Evolutionary conservation across 2,329 filamentous ascomycete species (phyloP).

Genomic region (Aspergillus sp.): DNA sequence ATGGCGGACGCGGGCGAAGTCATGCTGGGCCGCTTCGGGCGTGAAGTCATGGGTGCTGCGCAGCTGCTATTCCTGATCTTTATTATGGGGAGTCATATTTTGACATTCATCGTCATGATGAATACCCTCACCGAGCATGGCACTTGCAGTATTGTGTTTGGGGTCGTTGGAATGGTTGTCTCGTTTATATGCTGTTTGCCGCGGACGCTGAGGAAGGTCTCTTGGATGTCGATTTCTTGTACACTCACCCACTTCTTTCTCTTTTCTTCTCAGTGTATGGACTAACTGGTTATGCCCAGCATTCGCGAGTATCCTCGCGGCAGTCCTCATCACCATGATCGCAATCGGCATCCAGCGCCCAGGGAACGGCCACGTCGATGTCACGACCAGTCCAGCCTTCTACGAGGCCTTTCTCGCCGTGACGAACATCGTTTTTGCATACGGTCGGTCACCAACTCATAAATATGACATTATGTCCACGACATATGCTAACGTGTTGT

Average conservation of each 20-base stretch:
- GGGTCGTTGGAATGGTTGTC: slow-evolving; percentile 57
- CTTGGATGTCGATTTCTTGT: slow-evolving; percentile 61
- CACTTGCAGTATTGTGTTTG: slow-evolving; percentile 64
- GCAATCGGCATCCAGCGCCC: slow-evolving; percentile 57
- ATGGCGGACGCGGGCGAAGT: slow-evolving; percentile 68
- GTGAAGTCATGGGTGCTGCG: slow-evolving; percentile 61
- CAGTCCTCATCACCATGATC: slow-evolving; percentile 67
- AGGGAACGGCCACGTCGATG: slow-evolving; percentile 33
- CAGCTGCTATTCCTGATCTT: slow-evolving; percentile 67
- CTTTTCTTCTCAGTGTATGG: background rate
- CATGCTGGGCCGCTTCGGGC: slow-evolving; percentile 60
- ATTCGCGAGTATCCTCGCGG: slow-evolving; percentile 63
- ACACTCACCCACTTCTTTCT: background rate
- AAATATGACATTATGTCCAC: slow-evolving; percentile 46
- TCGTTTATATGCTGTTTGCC: slow-evolving; percentile 62
- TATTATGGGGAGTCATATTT: slow-evolving; percentile 67
- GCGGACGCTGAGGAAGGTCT: slow-evolving; percentile 62
- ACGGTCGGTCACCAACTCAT: slow-evolving; percentile 45
- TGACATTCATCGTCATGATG: slow-evolving; percentile 69
- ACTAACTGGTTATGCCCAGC: slow-evolving; percentile 37
- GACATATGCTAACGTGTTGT: slow-evolving; percentile 33
- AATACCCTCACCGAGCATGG: slow-evolving; percentile 62
- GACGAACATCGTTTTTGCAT: slow-evolving; percentile 70
- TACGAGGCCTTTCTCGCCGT: slow-evolving; percentile 60
- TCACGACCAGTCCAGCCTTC: slow-evolving; percentile 46